Conservation (phyloP, 371 early-diverging fungal genomes). For the Ecytonucleospora hepatopenaei region DNA sequence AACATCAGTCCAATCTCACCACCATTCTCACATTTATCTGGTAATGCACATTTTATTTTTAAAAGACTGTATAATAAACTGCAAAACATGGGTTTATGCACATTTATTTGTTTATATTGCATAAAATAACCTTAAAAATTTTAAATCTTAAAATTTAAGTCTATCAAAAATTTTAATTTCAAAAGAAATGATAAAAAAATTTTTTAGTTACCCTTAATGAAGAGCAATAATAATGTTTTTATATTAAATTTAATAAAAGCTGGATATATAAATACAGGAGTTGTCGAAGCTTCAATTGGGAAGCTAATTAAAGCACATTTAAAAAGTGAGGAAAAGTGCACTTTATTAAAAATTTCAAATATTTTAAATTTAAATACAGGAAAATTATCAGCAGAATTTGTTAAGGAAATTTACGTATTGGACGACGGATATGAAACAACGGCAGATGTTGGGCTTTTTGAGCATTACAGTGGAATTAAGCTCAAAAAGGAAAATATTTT, state of each 20-base stretch:
- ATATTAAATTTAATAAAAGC: no score
- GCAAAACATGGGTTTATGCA: neutral
- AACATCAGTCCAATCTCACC: constrained; percentile 53
- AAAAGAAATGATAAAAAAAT: neutral
- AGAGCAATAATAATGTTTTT: no score
- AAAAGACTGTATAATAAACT: neutral
- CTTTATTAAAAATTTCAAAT: constrained; percentile 96
- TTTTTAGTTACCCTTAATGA: no score
- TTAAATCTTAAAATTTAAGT: neutral
- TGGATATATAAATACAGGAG: no score
- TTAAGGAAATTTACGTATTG: constrained; percentile 91
- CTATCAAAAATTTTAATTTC: neutral
- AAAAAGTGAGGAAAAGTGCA: no score
- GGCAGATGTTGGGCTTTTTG: constrained; percentile 94
- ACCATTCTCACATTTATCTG: constrained; percentile 36
- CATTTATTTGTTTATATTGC: neutral
- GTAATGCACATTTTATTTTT: no score
- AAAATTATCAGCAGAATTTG: constrained; percentile 83
- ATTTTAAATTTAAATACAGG: constrained; percentile 97
- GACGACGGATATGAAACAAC: constrained; percentile 98
- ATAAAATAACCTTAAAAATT: neutral
- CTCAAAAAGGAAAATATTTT: constrained; percentile 87
- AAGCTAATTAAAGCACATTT: no score
- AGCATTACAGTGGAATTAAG: constrained; percentile 81
- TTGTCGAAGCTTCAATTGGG: no score